Evolutionary conservation across 2,329 filamentous ascomycete genomes (phyloP).

Genomic region (Trichoderma oligosporum): DNA sequence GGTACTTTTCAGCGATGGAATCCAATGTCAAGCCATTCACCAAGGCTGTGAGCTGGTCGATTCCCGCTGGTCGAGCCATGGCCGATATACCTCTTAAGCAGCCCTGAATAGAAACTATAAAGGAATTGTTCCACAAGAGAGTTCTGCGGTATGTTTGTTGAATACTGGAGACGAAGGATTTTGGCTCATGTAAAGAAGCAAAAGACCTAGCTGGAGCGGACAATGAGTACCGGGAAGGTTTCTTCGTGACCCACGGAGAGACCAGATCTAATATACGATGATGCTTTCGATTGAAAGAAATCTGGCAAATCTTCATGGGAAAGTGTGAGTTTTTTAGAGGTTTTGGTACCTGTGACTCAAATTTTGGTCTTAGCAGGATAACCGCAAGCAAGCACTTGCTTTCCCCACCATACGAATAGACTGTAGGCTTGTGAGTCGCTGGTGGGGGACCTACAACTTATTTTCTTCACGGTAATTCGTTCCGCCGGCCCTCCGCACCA

Average conservation of each 20-base stretch:
- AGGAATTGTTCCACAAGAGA: not conserved
- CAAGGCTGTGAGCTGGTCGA: constrained; percentile 21
- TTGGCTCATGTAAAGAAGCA: not conserved
- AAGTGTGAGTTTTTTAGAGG: constrained; percentile 3
- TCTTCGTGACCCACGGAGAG: not conserved
- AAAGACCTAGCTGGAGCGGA: not conserved
- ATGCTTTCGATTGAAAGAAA: constrained; percentile 9
- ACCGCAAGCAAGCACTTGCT: not conserved
- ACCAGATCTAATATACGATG: not conserved
- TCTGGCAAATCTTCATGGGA: constrained; percentile 15
- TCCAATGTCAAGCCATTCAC: constrained; percentile 22
- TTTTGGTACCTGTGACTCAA: constrained; percentile 18
- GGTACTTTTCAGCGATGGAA: constrained; percentile 18
- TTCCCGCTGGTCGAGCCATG: constrained; percentile 15
- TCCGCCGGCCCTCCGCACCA: constrained; percentile 8
- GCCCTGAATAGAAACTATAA: not conserved
- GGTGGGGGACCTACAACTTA: not conserved
- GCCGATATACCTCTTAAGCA: not conserved
- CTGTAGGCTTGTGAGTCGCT: constrained; percentile 5
- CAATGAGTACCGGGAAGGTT: not conserved
- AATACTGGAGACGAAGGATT: not conserved
- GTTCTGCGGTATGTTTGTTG: not conserved
- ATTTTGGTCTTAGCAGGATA: constrained; percentile 14
- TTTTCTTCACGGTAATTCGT: constrained; percentile 12
- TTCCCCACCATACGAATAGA: constrained; percentile 11